Conservation (phyloP, 2,329 filamentous ascomycete genomes). For the Colletotrichum salicis region DNA sequence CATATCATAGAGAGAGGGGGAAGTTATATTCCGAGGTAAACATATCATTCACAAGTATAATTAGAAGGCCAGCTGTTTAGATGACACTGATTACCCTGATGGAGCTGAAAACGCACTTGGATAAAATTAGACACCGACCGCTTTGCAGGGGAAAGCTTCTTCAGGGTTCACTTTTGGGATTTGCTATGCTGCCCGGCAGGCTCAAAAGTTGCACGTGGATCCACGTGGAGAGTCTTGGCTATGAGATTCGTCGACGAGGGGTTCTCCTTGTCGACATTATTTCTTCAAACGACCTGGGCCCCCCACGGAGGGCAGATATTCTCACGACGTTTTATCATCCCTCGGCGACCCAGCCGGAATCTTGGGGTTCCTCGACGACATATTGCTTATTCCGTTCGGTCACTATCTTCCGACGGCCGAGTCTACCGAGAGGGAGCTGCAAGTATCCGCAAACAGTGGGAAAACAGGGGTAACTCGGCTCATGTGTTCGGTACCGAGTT, state of each 20-base stretch:
- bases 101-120: too few relatives aligned
- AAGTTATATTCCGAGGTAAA: background rate
- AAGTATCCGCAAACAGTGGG: background rate
- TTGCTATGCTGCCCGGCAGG: background rate
- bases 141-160: background rate
- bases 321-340: background rate
- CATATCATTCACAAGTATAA: background rate
- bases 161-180: background rate
- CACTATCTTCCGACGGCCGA: background rate
- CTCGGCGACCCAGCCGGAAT: too few relatives aligned
- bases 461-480: background rate
- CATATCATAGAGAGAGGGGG: background rate
- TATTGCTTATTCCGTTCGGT: background rate
- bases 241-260: constrained; percentile 6
- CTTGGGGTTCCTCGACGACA: background rate
- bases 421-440: background rate
- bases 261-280: background rate
- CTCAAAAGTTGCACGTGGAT: constrained; percentile 6
- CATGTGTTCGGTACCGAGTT: background rate
- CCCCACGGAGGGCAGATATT: background rate
- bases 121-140: background rate
- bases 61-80: background rate
- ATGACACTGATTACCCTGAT: background rate
- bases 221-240: constrained; percentile 22
- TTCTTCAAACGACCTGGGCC: background rate